phyloP scores from a whole-genome alignment of 148 eudicot genomes.

The Rheum nobile region DNA sequence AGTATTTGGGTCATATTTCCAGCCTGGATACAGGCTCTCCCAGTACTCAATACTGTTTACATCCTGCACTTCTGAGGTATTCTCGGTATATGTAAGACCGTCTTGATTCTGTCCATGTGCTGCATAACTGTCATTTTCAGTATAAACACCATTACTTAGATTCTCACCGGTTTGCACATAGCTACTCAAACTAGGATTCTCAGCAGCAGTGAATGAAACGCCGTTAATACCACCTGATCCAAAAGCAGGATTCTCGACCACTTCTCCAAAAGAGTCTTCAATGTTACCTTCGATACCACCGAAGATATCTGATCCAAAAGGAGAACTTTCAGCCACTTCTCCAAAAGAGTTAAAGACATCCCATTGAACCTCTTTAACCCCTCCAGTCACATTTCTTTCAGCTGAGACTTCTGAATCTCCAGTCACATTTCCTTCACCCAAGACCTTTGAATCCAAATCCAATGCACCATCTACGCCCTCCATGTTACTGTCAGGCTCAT shows the following conservation, averaged over 20 bases:
- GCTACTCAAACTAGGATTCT: conserved; percentile 12
- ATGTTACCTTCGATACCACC: conserved; percentile 29
- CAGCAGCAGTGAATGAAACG: conserved; percentile 16
- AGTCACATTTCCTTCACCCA: conserved; percentile 1
- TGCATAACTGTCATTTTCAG: conserved; percentile 9
- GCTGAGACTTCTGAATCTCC: neutral
- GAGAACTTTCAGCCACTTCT: conserved; percentile 13
- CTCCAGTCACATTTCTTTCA: conserved; percentile 17
- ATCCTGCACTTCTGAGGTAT: conserved; percentile 22
- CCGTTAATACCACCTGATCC: conserved; percentile 18
- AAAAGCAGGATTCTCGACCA: conserved; percentile 11
- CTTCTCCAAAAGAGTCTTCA: conserved; percentile 22
- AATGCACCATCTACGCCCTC: conserved; percentile 9
- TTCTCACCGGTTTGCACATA: conserved; percentile 20
- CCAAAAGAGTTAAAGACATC: conserved; percentile 36
- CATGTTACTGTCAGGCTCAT: conserved; percentile 18
- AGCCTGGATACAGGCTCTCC: conserved; percentile 80
- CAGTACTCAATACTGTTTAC: conserved; percentile 38
- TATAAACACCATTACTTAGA: conserved; percentile 17
- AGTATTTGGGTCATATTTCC: conserved; percentile 53
- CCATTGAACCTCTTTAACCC: conserved; percentile 73
- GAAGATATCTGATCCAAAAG: conserved; percentile 54
- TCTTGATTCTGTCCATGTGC: conserved; percentile 3
- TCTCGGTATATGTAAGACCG: neutral
- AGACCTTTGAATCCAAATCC: conserved; percentile 8